Base-by-base conservation (phyloP, 345 rosid species). In the Sisymbrium irio region DNA sequence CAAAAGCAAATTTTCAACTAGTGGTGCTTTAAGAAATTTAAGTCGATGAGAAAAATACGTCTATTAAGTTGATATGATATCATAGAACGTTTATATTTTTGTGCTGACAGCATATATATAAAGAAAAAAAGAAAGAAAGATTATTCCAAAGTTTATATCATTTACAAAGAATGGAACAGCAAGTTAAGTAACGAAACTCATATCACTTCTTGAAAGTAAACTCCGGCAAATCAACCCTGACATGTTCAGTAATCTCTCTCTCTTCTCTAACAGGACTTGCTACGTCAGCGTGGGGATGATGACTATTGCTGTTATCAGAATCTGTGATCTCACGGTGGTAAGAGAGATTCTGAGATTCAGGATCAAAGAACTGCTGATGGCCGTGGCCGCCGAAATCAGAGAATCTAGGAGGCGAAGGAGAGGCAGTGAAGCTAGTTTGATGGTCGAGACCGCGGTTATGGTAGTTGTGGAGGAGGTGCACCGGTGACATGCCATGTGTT, bases 401-500 rank as follows among this genome's bases (percentile, higher is more conserved):
- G 44, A 71, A 71, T 17, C 80, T 77, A 22, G 80, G 63, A 65
- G 80, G 62, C 40, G 78, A 68, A 0, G 90, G 89, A 64, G 93
- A 85, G 6, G 73, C 44, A 7, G 71, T 81, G 75, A 77, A 80
- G 82, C 85, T 85, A 27, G 75, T 79, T 58, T 77, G 80, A 9
- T 77, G 25, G 49, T 77, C 80, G 1, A 77, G 19, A 1, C 81
- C 61, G 25, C 90, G 87, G 71, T 81, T 50, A 35, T 80, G 71
- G 65, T 79, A 74, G 72, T 27, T 83, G 6, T 81, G 89, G 58
- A 95, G 77, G 67, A 95, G 97, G 81, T 89, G 99, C 15, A 83
- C 85, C 0, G 99, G 98, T 7, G 97, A 94, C 87, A 84, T 80
- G 55, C 88, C 87, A 28, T 78, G 75, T 1, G 81, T 71, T 7